A percentile compares a stretch with the other conserved stretches of the same genome.
phyloP scores from a whole-genome alignment of 1,284 basidiomycete species.

The Ustilago shanxiensis region DNA sequence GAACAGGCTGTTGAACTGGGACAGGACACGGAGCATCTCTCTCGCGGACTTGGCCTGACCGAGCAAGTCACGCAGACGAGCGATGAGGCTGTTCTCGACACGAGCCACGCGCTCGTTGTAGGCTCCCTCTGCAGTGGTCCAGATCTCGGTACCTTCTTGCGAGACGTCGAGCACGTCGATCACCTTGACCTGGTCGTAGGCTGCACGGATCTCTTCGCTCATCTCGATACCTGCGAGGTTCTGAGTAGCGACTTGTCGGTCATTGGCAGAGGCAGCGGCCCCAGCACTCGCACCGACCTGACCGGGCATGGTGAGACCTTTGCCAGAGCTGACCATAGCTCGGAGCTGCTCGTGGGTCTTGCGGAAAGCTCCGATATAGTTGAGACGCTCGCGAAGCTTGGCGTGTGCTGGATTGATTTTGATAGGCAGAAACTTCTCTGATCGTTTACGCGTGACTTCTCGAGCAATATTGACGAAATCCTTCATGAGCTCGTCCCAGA shows the following conservation, averaged over 20 bases:
- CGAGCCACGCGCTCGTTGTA: constrained; percentile 97
- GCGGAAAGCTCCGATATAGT: constrained; percentile 88
- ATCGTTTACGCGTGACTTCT: constrained; percentile 90
- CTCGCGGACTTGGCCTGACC: constrained; percentile 97
- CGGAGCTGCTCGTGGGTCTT: constrained; percentile 98
- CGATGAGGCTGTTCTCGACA: constrained; percentile 98
- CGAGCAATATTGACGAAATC: constrained; percentile 97
- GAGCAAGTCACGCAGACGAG: constrained; percentile 87
- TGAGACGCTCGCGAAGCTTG: constrained; percentile 87
- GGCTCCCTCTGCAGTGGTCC: constrained; percentile 94
- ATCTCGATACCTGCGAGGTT: constrained; percentile 81
- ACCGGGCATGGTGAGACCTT: constrained; percentile 73
- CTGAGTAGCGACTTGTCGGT: constrained; percentile 59
- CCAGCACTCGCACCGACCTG: constrained; percentile 12
- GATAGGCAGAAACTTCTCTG: constrained; percentile 96
- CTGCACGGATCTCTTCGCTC: constrained; percentile 93
- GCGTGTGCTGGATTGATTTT: constrained; percentile 92
- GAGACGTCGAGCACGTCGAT: constrained; percentile 90
- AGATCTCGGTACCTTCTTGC: constrained; percentile 95
- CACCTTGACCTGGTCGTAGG: constrained; percentile 92
- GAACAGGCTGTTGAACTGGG: constrained; percentile 97
- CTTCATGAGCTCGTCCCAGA: constrained; percentile 97
- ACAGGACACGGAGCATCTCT: constrained; percentile 99
- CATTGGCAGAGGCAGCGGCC: constrained; percentile 19
- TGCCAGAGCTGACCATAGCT: constrained; percentile 95